These are phyloP conservation scores for Schizonepeta tenuifolia DNA, from an alignment of 257 asterid species.

Conservation along the genomic window DNA sequence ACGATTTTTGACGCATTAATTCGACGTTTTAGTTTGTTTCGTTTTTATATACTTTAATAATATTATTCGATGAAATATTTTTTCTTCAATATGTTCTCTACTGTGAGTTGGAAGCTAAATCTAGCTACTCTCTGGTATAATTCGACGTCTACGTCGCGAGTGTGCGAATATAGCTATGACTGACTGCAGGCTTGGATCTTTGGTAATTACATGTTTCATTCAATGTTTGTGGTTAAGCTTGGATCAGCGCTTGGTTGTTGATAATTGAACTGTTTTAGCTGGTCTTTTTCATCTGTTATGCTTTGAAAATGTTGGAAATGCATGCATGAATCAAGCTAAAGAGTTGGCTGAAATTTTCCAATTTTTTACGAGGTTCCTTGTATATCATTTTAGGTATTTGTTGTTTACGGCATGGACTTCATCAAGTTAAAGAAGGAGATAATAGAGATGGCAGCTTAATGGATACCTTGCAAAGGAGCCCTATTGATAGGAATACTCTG, in stretches of 20 bases:
- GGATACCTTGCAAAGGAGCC: constrained; percentile 52
- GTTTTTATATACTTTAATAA: not conserved
- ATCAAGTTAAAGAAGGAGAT: constrained; percentile 31
- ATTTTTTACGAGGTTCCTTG: constrained; percentile 9
- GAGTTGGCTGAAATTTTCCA: constrained; percentile 23
- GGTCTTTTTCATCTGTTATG: not conserved
- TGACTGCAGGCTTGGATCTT: constrained; percentile 18
- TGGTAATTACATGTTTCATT: constrained; percentile 2
- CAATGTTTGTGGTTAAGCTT: constrained; percentile 7
- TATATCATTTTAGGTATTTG: constrained; percentile 34
- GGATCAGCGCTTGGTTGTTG: constrained; percentile 10
- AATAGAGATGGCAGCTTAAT: constrained; percentile 49
- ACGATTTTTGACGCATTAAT: not conserved
- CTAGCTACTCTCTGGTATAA: not conserved
- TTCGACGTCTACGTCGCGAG: constrained; percentile 14
- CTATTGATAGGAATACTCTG: constrained; percentile 58
- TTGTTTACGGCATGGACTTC: constrained; percentile 36
- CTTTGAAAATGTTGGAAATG: not conserved
- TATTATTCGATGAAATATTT: not conserved
- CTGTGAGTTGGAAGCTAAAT: constrained; percentile 21
- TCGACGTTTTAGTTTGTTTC: not conserved
- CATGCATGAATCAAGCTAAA: constrained; percentile 25
- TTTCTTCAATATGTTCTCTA: not conserved
- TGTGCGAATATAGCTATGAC: constrained; percentile 10
- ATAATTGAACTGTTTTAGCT: not conserved